Evolutionary conservation across 129 eudicot species (phyloP).

Genomic region (Chrysanthemum lavandulifolium): DNA sequence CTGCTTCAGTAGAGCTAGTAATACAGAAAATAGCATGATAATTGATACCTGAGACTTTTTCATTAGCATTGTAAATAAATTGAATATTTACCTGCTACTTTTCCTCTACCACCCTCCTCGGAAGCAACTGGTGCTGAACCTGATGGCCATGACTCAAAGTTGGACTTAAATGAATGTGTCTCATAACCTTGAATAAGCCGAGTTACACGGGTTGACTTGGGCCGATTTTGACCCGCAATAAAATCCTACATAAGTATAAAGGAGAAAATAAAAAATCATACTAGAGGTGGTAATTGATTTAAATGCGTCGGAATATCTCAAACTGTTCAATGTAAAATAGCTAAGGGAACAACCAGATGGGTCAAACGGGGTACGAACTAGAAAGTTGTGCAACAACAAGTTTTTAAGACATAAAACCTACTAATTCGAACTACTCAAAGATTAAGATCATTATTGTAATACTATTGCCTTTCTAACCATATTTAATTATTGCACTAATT

Average conservation of each 20-base stretch:
- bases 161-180: constrained; percentile 86
- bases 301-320: not conserved
- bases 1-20: constrained; percentile 91
- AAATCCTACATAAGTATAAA: constrained; percentile 57
- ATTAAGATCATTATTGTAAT: not conserved
- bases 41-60: not conserved
- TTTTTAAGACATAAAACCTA: not conserved
- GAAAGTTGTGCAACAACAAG: constrained; percentile 13
- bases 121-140: constrained; percentile 87
- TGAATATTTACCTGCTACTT: constrained; percentile 77
- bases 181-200: constrained; percentile 98
- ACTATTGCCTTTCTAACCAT: not conserved
- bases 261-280: constrained; percentile 3
- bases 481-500: not conserved
- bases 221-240: constrained; percentile 73
- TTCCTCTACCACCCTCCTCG: constrained; percentile 98
- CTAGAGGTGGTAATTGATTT: not conserved
- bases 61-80: not conserved
- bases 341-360: not conserved
- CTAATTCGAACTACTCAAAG: not conserved
- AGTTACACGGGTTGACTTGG: constrained; percentile 84
- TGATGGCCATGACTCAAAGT: constrained; percentile 98
- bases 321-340: not conserved
- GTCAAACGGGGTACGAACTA: not conserved
- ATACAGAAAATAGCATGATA: constrained; percentile 18